Evolutionary conservation across 2,329 filamentous ascomycete genomes (phyloP), one percentile per base, ranked within the genome.

Genomic region (Chaetomium globosum): DNA sequence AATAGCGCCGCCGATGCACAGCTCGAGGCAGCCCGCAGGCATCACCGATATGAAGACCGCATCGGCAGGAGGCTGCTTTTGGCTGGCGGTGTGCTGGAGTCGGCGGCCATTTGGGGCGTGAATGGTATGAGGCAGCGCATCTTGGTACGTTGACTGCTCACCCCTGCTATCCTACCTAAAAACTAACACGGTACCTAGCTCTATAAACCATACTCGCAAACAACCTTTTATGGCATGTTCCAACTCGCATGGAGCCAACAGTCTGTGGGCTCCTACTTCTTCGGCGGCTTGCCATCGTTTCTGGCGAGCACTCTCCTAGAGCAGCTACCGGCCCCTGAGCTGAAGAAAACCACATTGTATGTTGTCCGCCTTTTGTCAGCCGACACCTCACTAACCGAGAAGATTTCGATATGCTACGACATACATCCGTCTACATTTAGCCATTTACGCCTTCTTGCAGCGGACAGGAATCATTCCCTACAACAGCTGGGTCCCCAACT

Each of bases 71-170:
- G 72, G 3, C 71, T 83, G 54, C 72, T 78, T 58, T 69, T 71
- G 28, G 65, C 76, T 1, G 77, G 71, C 33, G 80, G 73, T 55
- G 69, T 73, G 51, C 75, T 77, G 65, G 77, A 81, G 30, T 78
- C 82, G 9, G 77, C 80, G 0, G 76, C 77, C 13, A 76, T 82
- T 23, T 85, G 85, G 78, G 84, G 83, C 3, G 69, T 86, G 13
- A 79, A 82, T 33, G 82, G 83, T 4, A 72, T 86, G 66, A 77
- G 84, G 31, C 81, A 85, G 65, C 80, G 85, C 9, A 81, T 86
- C n/a, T 68, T 87, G 65, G 83, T 85, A 70, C 54, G 77, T 65
- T 9, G 2, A 12, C 54, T 28, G 55, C 64, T 7, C 61, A 71
- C 16, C 59, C 69, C 31, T 12, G 7, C 9, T 7, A 4, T 23